Base-by-base conservation (phyloP, 2,329 filamentous ascomycete genomes). In the Arthroderma sp. region DNA sequence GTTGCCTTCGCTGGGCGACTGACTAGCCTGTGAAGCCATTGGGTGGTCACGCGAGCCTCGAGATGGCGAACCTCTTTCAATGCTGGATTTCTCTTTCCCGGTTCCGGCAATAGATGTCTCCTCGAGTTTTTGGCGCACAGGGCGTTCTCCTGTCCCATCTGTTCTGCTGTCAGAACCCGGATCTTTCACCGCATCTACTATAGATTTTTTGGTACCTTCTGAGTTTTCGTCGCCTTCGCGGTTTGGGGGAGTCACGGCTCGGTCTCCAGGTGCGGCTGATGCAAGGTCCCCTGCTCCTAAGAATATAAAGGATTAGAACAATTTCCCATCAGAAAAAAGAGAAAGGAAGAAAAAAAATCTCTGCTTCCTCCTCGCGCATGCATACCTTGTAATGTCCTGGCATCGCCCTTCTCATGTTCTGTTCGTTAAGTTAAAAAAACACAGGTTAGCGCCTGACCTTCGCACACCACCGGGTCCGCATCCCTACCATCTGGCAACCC, bases 41-140 rank as follows among this genome's bases (percentile, higher is more conserved):
- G 36, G 29, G 29, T 49, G 29, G 29, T 53, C 49, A n/a, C 42
- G 40, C 45, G 44, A 47, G 53, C 45, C 43, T 49, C 27, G 47
- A 44, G 42, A n/a, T 32, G 30, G 34, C 4, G 22, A 6, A 22
- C 9, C 4, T 4, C n/a, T n/a, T 43, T 34, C 8, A 11, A 9
- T 11, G 11, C 36, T 9, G 11, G 32, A 37, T 43, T 6, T 7
- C 28, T 29, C 32, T 15, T 34, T 33, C 3, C 31, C 31, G 29
- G 40, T 32, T 11, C 67, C 62, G 34, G 70, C 71, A 45, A 80
- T 77, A n/a, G 72, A 69, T 3, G 77, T 77, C 53, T 79, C 72
- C 59, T 77, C 73, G 44, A 81, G 62, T 60, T 78, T 75, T 57
- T 79, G 72, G 47, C 77, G 66, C 33, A 78, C 73, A 6, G 74